Conservation (phyloP, 192 early-diverging fungal species). For the Coemansia sp. region DNA sequence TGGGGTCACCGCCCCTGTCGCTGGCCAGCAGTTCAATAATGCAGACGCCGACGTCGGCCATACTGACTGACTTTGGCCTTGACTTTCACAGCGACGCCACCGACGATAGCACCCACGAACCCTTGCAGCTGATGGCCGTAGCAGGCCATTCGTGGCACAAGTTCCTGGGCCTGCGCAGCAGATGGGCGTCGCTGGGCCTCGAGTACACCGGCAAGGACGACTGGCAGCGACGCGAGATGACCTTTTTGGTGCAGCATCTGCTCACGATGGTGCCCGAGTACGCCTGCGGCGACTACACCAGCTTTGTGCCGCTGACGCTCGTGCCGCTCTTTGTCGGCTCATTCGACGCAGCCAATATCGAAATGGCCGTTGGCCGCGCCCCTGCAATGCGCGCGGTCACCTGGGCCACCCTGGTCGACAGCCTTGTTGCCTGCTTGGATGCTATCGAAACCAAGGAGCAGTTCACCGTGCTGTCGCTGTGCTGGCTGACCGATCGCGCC, state of each 20-base stretch:
- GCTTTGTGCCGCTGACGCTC: slow-evolving; percentile 10
- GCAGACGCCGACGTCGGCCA: slow-evolving; percentile 17
- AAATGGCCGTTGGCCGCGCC: slow-evolving; percentile 21
- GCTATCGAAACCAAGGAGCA: slow-evolving; percentile 20
- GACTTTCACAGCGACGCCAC: slow-evolving; percentile 17
- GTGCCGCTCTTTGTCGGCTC: slow-evolving; percentile 26
- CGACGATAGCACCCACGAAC: slow-evolving; percentile 14
- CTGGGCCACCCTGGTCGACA: slow-evolving; percentile 10
- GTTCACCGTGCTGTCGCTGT: slow-evolving; percentile 36
- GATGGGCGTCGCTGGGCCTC: slow-evolving; percentile 41
- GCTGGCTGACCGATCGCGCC: slow-evolving; percentile 28
- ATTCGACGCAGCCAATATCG: slow-evolving; percentile 33
- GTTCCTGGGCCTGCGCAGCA: slow-evolving; percentile 33
- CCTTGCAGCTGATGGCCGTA: slow-evolving; percentile 21
- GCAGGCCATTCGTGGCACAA: slow-evolving; percentile 46
- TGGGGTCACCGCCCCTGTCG: slow-evolving; percentile 12
- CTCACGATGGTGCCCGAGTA: slow-evolving; percentile 23
- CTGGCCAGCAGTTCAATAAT: slow-evolving; percentile 10
- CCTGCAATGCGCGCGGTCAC: slow-evolving; percentile 11
- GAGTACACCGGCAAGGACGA: slow-evolving; percentile 31
- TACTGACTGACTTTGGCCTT: slow-evolving; percentile 28
- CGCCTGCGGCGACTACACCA: neutral
- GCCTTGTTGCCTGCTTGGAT: slow-evolving; percentile 16
- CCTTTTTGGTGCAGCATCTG: slow-evolving; percentile 28
- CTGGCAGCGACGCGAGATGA: slow-evolving; percentile 32